Percentiles rank a stretch among this genome's conserved stretches.
These are phyloP conservation scores for Saccharomycopsis olivae DNA, from an alignment of 805 yeast species.

Conservation along the genomic window DNA sequence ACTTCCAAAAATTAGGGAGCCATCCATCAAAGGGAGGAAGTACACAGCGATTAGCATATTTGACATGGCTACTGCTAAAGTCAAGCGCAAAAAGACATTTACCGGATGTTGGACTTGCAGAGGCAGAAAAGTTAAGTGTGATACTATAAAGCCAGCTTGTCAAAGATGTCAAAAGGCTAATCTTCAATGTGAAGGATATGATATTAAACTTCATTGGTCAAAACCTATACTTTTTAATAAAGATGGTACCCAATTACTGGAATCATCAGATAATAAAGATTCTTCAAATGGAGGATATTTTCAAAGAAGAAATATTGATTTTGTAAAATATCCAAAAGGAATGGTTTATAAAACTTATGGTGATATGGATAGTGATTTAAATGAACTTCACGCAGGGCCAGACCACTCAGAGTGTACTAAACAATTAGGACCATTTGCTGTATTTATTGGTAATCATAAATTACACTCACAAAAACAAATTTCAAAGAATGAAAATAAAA, in stretches of 20 bases:
- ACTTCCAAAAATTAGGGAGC: no score
- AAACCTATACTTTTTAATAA: constrained; percentile 40
- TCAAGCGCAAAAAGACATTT: constrained; percentile 54
- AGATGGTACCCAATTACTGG: constrained; percentile 18
- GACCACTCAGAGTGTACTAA: constrained; percentile 36
- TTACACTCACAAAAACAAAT: not conserved
- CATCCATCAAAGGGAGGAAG: no score
- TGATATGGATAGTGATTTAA: constrained; percentile 68
- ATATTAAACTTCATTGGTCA: constrained; percentile 69
- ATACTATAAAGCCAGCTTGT: constrained; percentile 60
- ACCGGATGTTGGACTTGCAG: constrained; percentile 89
- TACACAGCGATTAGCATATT: no score
- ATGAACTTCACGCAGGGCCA: constrained; percentile 37
- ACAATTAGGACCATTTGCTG: constrained; percentile 74
- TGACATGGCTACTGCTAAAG: not conserved
- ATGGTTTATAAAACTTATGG: constrained; percentile 59
- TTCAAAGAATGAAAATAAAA: not conserved
- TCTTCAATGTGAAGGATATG: constrained; percentile 71
- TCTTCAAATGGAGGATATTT: constrained; percentile 27
- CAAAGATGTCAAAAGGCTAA: constrained; percentile 59
- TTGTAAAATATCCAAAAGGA: constrained; percentile 58
- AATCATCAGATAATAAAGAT: not conserved
- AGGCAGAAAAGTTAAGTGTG: constrained; percentile 72
- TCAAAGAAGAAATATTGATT: constrained; percentile 62
- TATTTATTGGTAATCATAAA: constrained; percentile 45